These are phyloP conservation scores for Cladosporium oxysporum DNA, from an alignment of 2,329 filamentous ascomycete species.

Conservation along the genomic window DNA sequence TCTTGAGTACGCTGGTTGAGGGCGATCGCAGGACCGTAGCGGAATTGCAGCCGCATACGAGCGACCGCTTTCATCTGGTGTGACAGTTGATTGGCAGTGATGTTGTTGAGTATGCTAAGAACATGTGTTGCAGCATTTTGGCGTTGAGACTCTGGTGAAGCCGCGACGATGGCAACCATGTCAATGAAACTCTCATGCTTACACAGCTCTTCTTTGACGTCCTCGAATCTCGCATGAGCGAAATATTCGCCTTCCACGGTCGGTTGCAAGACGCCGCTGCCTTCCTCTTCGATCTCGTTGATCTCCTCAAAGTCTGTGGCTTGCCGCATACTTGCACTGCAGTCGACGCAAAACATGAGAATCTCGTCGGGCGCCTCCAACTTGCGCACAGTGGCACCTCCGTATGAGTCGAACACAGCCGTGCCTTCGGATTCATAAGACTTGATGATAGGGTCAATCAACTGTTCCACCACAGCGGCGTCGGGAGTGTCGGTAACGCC, in stretches of 20 bases:
- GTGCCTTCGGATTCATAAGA: slow-evolving; percentile 38
- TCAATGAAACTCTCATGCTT: slow-evolving; percentile 35
- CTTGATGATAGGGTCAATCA: slow-evolving; percentile 38
- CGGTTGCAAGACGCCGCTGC: neutral
- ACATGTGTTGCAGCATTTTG: slow-evolving; percentile 2
- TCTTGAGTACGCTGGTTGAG: neutral
- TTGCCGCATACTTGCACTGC: slow-evolving; percentile 36
- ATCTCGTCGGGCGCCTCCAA: slow-evolving; percentile 39
- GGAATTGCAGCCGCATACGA: neutral
- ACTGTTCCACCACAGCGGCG: slow-evolving; percentile 38
- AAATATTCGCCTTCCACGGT: slow-evolving; percentile 22
- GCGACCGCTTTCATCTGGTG: neutral
- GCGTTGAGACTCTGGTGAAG: slow-evolving; percentile 17
- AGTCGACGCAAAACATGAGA: slow-evolving; percentile 40
- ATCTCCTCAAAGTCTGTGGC: slow-evolving; percentile 37
- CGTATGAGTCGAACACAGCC: slow-evolving; percentile 39
- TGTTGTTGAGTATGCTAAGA: neutral
- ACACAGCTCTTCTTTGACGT: slow-evolving; percentile 31
- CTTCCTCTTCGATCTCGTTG: slow-evolving; percentile 23
- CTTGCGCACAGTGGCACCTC: slow-evolving; percentile 31
- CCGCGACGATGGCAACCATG: slow-evolving; percentile 32
- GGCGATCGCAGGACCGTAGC: neutral
- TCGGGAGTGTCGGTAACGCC: slow-evolving; percentile 37
- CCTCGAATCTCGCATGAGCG: slow-evolving; percentile 24
- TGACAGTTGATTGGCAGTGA: neutral